Evolutionary conservation across 2,329 filamentous ascomycete genomes (phyloP), one percentile per base, ranked within the genome.

Genomic region (Eutypella sp.): DNA sequence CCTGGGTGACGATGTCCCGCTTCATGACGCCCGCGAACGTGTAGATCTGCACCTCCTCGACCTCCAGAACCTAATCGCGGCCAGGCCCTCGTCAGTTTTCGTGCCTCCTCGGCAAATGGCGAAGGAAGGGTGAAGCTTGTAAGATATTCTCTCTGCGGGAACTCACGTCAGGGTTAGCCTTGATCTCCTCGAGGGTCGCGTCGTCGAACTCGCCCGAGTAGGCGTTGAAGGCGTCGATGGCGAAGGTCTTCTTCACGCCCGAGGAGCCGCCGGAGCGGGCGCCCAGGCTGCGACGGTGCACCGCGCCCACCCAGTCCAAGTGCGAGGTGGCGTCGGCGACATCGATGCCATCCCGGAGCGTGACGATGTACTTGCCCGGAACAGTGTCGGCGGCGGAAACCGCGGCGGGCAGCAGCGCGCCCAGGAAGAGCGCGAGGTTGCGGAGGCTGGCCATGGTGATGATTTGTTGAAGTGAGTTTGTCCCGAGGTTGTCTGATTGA

Each of bases 1-100:
- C 19, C 40, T 53, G 50, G 23, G 33, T 47, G 24, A 18, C 20
- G 13, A 41, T 25, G 25, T 55, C 47, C 10, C 40, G 45, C 40
- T 55, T 50, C 33, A 55, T 38, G 13, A 51, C 23, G 34, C n/a
- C 16, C 8, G 10, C 3, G 10, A 4, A 13, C 5, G n/a, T 4
- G 5, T 3, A 18, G 13, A 39, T 13, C 15, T 20, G 19, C 36
- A 22, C 18, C n/a, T 22, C 13, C n/a, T n/a, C 13, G 29, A 15
- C 29, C 11, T 6, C 29, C 25, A 29, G 25, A 29, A 13, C 13
- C 13, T 13, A 29, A 29, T 29, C 7, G 7, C 25, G 25, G 25
- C 25, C 25, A 29, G 13, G 25, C 7, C 25, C n/a, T n/a, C n/a
- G n/a, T n/a, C n/a, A n/a, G n/a, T n/a, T n/a, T n/a, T n/a, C n/a